phyloP scores from a whole-genome alignment of 768 basidiomycete species.

The Boletus pseudo-olivaceus region DNA sequence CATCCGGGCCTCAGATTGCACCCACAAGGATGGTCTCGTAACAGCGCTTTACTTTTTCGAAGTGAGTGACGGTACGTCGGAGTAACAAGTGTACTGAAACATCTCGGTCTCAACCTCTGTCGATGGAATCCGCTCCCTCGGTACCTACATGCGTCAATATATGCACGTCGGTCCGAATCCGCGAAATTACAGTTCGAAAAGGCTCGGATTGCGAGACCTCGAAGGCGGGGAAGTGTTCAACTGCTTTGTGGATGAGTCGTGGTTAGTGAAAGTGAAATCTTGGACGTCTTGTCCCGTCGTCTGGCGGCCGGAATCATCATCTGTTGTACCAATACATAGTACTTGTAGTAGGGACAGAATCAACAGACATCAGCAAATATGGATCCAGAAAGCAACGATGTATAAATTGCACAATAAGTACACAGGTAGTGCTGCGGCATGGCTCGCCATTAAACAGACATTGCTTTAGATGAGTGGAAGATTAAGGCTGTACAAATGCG shows the following conservation, averaged over 20 bases:
- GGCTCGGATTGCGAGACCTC: background rate
- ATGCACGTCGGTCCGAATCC: background rate
- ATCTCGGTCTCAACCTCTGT: background rate
- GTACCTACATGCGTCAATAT: background rate
- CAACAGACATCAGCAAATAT: background rate
- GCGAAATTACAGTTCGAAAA: background rate
- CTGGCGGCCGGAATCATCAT: no score
- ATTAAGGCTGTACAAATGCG: conserved; percentile 42
- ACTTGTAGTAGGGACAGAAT: no score
- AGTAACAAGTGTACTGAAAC: no score
- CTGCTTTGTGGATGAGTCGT: no score
- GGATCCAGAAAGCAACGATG: conserved; percentile 27
- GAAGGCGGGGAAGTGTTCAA: background rate
- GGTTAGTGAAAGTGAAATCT: no score
- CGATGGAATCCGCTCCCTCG: background rate
- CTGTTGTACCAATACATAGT: no score
- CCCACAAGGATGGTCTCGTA: no score
- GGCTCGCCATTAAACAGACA: conserved; percentile 39
- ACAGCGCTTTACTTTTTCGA: no score
- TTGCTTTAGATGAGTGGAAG: conserved; percentile 39
- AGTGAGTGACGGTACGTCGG: no score
- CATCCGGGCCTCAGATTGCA: no score
- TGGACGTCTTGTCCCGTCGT: no score
- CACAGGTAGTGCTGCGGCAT: conserved; percentile 36
- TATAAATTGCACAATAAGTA: conserved; percentile 40